Base-by-base conservation (phyloP, 371 early-diverging fungal genomes). In the Zopfochytrium polystomum region DNA sequence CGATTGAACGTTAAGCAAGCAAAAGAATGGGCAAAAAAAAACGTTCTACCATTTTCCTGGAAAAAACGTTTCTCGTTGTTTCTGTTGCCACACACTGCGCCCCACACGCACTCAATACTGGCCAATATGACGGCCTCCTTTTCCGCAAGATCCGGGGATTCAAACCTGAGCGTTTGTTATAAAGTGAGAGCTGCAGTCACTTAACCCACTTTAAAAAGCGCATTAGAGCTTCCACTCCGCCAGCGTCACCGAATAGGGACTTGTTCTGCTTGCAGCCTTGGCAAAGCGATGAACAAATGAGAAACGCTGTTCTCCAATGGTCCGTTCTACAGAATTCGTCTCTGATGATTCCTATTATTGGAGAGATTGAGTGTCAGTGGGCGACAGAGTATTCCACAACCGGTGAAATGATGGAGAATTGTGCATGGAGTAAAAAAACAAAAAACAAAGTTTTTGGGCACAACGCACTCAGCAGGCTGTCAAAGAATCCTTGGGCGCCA, bases 71-170 rank as follows among this genome's bases (percentile, higher is more conserved):
- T 55, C 53, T 77, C 78, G 49, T 64, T 70, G 2, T 42, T n/a
- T 11, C 46, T 52, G 32, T 51, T 48, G 13, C 74, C 70, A 44
- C 73, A 74, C 20, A 79, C 54, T 5, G 71, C 58, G 0, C 71
- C 74, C 79, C 79, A 79, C 2, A 79, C 60, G 48, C 75, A 70
- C 53, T 74, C 71, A 3, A 76, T 66, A 0, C 65, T 62, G 2
- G 67, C 56, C 5, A 76, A 51, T 5, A 66, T 26, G 7, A 74
- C 57, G 13, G 52, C 15, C 27, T 68, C 67, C 6, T 43, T 61
- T 52, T 72, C 71, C 30, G 59, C 18, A 0, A 66, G 62, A 45
- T 72, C 70, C 9, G 74, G 51, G 2, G 73, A 72, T 4, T 51
- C 45, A 54, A 58, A 72, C 34, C 73, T 70, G 56, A 46, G 30